phyloP scores from a whole-genome alignment of 2,329 filamentous ascomycete species.

The Dothideomycetes sp. region DNA sequence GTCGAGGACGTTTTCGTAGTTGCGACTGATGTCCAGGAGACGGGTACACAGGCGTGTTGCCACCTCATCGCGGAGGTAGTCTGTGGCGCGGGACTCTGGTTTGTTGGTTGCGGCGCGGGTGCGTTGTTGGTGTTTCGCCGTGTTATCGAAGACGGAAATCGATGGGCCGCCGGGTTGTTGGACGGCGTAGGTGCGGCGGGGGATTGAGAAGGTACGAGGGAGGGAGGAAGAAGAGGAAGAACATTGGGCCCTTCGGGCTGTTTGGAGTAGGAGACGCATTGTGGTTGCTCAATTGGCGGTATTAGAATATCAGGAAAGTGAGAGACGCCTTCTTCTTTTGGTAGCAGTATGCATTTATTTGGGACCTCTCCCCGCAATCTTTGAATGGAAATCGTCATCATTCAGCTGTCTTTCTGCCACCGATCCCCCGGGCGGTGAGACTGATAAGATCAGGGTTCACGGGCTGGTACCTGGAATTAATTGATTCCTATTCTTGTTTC shows the following conservation, averaged over 20 bases:
- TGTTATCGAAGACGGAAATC: conserved; percentile 84
- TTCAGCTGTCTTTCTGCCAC: neutral
- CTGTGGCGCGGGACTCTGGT: conserved; percentile 66
- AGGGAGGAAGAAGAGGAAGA: neutral
- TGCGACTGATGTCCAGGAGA: conserved; percentile 83
- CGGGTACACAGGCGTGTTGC: conserved; percentile 76
- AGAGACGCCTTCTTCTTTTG: conserved; percentile 2
- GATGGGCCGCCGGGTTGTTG: conserved; percentile 67
- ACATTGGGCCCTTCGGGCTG: conserved; percentile 7
- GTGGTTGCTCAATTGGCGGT: neutral
- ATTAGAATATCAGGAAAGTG: neutral
- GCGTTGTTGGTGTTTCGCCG: conserved; percentile 82
- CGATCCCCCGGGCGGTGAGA: neutral
- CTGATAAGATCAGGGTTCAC: neutral
- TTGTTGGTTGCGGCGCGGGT: conserved; percentile 68
- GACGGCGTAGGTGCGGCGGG: conserved; percentile 53
- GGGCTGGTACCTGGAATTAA: no score
- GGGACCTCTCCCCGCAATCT: conserved; percentile 7
- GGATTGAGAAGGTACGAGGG: neutral
- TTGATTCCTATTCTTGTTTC: no score
- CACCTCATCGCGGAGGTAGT: conserved; percentile 91
- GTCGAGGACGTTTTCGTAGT: conserved; percentile 77
- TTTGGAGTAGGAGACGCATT: conserved; percentile 4
- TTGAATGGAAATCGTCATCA: conserved; percentile 9
- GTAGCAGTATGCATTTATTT: no score